Conservation (phyloP, 2,329 filamentous ascomycete species). For the Phialocephala sp. region DNA sequence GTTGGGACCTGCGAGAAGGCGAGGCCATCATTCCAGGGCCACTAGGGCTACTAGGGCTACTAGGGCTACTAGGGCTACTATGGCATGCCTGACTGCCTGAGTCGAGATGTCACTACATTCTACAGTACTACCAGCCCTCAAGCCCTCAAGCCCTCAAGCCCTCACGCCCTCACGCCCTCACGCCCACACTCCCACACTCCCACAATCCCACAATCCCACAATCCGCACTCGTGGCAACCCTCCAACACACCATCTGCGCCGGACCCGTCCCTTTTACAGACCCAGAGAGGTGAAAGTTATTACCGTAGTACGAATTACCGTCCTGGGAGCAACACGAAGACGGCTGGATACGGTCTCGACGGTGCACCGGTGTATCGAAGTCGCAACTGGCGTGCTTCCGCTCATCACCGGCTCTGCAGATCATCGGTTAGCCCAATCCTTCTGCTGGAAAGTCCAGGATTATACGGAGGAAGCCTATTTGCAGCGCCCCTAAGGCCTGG, state of each 20-base stretch:
- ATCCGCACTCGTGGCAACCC: neutral
- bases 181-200: no score
- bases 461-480: slow-evolving; percentile 5
- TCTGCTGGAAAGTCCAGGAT: neutral
- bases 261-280: neutral
- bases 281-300: neutral
- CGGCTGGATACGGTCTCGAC: neutral
- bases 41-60: no score
- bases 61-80: no score
- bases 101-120: slow-evolving; percentile 5
- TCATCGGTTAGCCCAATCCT: neutral
- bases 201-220: neutral
- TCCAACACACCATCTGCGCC: neutral
- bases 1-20: neutral
- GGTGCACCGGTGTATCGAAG: neutral
- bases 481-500: neutral
- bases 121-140: no score
- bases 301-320: neutral
- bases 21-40: neutral
- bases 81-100: no score
- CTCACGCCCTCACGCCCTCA: no score
- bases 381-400: neutral
- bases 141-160: no score
- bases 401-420: neutral
- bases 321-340: neutral